These are phyloP conservation scores for Candida ponderosae DNA, from an alignment of 805 yeast species.

Conservation along the genomic window DNA sequence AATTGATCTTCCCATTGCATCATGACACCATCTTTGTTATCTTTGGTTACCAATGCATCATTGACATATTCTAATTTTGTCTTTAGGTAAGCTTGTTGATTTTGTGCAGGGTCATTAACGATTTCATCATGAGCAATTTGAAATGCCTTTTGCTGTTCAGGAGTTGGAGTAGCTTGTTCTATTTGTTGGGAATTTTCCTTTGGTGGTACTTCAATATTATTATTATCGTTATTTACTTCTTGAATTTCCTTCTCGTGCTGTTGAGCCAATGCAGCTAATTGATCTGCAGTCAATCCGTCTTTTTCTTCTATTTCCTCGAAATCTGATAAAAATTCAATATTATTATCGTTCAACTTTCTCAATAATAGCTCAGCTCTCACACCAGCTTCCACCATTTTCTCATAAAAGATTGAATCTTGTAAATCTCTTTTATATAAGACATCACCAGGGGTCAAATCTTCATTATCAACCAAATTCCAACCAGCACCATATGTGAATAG, in stretches of 20 bases:
- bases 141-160: not conserved
- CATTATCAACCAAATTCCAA: conserved; percentile 73
- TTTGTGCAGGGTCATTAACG: conserved; percentile 49
- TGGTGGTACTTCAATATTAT: conserved; percentile 6
- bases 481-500: conserved; percentile 86
- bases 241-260: conserved; percentile 8
- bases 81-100: conserved; percentile 55
- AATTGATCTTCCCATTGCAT: conserved; percentile 91
- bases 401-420: conserved; percentile 35
- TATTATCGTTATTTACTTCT: conserved; percentile 1
- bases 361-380: conserved; percentile 81
- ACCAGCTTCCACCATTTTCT: conserved; percentile 68
- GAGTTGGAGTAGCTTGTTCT: conserved; percentile 13
- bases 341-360: conserved; percentile 59
- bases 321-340: conserved; percentile 48
- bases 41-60: conserved; percentile 63
- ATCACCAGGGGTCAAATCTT: conserved; percentile 81
- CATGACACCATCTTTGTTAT: conserved; percentile 85
- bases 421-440: conserved; percentile 49
- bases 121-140: conserved; percentile 12
- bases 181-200: conserved; percentile 7
- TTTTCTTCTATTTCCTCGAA: conserved; percentile 22
- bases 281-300: conserved; percentile 11
- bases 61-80: conserved; percentile 63
- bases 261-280: conserved; percentile 10